Evolutionary conservation across 805 yeast genomes (phyloP).

Genomic region (Hanseniaspora pseudoguilliermondii): DNA sequence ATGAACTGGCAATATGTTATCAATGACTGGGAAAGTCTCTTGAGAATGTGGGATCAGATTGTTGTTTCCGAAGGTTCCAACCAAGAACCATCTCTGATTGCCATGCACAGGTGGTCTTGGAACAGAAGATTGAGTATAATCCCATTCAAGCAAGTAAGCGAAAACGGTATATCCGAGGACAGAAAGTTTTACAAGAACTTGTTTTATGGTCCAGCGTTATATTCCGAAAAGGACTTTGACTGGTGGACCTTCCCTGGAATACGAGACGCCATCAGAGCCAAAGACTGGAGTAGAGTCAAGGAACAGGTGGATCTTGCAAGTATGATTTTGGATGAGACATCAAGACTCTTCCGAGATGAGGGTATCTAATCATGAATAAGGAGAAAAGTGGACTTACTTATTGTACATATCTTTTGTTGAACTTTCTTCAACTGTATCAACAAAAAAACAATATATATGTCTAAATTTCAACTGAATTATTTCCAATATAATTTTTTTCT

Average conservation of each 20-base stretch:
- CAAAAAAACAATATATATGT: not conserved
- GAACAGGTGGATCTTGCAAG: slow-evolving; percentile 37
- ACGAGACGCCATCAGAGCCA: slow-evolving; percentile 47
- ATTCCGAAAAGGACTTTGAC: slow-evolving; percentile 30
- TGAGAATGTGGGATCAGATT: slow-evolving; percentile 49
- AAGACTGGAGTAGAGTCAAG: slow-evolving; percentile 44
- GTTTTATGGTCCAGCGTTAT: slow-evolving; percentile 54
- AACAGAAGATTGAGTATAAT: slow-evolving; percentile 51
- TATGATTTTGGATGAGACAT: slow-evolving; percentile 25
- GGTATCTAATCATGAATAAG: slow-evolving; percentile 12
- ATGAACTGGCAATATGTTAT: slow-evolving; percentile 34
- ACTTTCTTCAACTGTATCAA: not conserved
- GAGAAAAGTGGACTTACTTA: too few relatives aligned
- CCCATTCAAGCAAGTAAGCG: slow-evolving; percentile 39
- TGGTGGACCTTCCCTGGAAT: slow-evolving; percentile 67
- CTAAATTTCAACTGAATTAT: not conserved
- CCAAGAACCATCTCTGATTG: slow-evolving; percentile 57
- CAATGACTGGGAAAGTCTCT: slow-evolving; percentile 41
- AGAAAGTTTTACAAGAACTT: slow-evolving; percentile 58
- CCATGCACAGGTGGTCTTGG: slow-evolving; percentile 69
- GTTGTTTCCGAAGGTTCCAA: slow-evolving; percentile 39
- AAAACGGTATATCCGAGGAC: slow-evolving; percentile 30
- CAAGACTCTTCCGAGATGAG: slow-evolving; percentile 24
- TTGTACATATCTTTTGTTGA: not conserved
- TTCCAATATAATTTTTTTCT: too few relatives aligned